Base-by-base conservation (phyloP, 257 asterid species). In the Sherardia arvensis region DNA sequence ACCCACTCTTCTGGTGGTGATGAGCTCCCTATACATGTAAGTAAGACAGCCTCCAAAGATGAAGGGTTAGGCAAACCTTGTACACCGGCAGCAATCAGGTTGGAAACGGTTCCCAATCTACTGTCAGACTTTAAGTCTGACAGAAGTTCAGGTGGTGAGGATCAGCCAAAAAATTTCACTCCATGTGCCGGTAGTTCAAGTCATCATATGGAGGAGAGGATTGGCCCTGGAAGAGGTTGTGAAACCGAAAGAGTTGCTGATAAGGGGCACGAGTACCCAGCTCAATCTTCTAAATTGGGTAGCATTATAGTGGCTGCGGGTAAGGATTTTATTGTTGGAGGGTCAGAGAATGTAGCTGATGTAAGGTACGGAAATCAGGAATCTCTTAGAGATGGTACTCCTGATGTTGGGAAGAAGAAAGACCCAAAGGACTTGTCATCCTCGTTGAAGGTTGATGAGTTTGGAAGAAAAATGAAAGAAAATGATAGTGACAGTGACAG, bases 391-490 rank as follows among this genome's bases (percentile, higher is more conserved):
- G 60, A 62, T 68, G 74, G 49, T 72, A 53, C 36, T 70, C 43
- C 54, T 36, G 21, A 56, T 64, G 55, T 28, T 61, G 80, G 62
- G 61, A 76, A 26, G 58, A 77, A 76, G 69, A 71, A 79, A 68
- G 77, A 70, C 36, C 25, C 29, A 21, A 75, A 67, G 73, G 70
- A 69, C 74, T 21, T 71, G 62, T 71, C 82, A 64, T 36, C 73
- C 61, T 65, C 68, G 38, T 22, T 70, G 79, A 81, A 80, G 66
- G 79, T 89, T 26, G 99, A 89, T 77, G 87, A 89, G 76, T 92
- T 80, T 77, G 99, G 99, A 61, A 89, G 99, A 81, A 78, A 87
- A 81, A 76, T 89, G 43, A 86, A 89, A 74, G 95, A 89, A 77
- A 88, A 87, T 71, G 73, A 65, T 23, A 85, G 89, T 76, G 96